phyloP scores from a whole-genome alignment of 768 basidiomycete species.

The Exidia glandulosa region DNA sequence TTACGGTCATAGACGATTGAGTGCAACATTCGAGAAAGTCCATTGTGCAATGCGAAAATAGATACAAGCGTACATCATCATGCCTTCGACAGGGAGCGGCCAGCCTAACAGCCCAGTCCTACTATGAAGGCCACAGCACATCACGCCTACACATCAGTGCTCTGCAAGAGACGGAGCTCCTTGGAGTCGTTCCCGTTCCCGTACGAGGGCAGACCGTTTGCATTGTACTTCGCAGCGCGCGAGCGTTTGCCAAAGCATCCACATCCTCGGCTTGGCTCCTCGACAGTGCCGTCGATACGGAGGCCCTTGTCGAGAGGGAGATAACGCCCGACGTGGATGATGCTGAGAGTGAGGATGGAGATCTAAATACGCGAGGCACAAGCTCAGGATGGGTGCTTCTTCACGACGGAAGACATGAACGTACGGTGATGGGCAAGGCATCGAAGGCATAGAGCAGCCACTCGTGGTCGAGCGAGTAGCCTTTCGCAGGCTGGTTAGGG shows the following conservation, averaged over 20 bases:
- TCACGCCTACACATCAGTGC: too few relatives aligned
- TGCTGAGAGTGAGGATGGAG: not conserved
- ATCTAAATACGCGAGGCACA: not conserved
- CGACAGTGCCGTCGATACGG: conserved; percentile 4
- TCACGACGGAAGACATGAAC: not conserved
- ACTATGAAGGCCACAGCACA: too few relatives aligned
- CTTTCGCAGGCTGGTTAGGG: not conserved
- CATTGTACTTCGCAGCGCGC: too few relatives aligned
- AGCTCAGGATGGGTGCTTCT: not conserved
- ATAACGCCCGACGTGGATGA: conserved; percentile 4
- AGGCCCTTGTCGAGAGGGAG: conserved; percentile 7
- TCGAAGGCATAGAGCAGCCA: conserved; percentile 9
- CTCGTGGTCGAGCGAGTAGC: conserved; percentile 7
- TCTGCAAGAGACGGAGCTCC: too few relatives aligned
- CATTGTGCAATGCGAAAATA: too few relatives aligned
- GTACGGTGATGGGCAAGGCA: conserved; percentile 5
- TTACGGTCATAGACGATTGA: too few relatives aligned
- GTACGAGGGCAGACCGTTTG: too few relatives aligned
- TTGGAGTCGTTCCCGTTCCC: too few relatives aligned
- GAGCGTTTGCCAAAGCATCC: not conserved
- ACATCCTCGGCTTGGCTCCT: not conserved
- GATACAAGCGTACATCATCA: too few relatives aligned
- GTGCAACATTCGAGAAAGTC: too few relatives aligned
- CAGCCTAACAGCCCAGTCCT: too few relatives aligned
- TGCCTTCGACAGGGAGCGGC: too few relatives aligned